Evolutionary conservation across 2,329 filamentous ascomycete species (phyloP).

Genomic region (Aspergillus quadricinctus): DNA sequence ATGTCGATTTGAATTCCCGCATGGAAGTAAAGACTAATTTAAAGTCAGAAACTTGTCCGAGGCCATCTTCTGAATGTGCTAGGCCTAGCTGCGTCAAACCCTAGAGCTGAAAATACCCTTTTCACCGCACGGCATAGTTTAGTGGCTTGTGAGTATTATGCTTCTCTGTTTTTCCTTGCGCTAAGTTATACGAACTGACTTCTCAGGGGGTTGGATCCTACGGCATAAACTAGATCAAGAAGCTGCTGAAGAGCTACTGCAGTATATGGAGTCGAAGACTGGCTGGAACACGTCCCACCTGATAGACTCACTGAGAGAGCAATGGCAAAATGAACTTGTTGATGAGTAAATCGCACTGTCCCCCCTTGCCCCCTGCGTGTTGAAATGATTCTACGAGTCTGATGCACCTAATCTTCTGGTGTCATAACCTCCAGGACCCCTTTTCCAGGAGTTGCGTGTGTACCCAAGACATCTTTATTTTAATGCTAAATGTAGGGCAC

Average conservation of each 20-base stretch:
- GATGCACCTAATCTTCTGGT: too few relatives aligned
- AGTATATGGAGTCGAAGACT: conserved; percentile 19
- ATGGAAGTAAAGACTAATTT: neutral
- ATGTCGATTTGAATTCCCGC: neutral
- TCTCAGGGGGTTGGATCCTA: conserved; percentile 24
- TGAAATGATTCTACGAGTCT: too few relatives aligned
- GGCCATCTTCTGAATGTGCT: conserved; percentile 20
- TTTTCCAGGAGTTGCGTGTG: too few relatives aligned
- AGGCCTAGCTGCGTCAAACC: conserved; percentile 23
- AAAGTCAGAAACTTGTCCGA: conserved; percentile 16
- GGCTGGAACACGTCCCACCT: conserved; percentile 24
- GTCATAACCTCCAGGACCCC: too few relatives aligned
- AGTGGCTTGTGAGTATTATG: conserved; percentile 19
- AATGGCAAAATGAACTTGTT: conserved; percentile 18
- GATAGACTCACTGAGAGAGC: conserved; percentile 17
- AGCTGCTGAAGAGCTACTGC: conserved; percentile 19
- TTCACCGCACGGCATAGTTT: conserved; percentile 25
- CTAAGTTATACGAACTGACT: neutral
- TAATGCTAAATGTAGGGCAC: too few relatives aligned
- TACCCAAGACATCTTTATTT: too few relatives aligned
- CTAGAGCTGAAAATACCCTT: conserved; percentile 22
- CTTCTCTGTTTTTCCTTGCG: neutral
- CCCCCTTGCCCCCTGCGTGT: too few relatives aligned
- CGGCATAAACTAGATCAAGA: conserved; percentile 20
- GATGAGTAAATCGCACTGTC: neutral